phyloP scores from a whole-genome alignment of 495 filamentous ascomycete species.

The Pseudotulostoma volvatum region DNA sequence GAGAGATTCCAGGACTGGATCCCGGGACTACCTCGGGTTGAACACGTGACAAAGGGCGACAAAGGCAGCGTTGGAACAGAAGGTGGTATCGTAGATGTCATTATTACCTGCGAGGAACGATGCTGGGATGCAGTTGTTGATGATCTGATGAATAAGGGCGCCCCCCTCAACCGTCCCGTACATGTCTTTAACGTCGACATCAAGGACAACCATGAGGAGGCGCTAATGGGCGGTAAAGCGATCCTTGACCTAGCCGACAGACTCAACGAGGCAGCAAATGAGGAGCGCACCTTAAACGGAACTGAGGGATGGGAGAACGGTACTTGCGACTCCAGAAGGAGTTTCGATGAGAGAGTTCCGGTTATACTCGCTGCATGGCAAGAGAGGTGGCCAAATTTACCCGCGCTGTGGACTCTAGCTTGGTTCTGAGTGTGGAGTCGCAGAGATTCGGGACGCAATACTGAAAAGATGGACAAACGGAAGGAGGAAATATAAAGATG shows the following conservation, averaged over 20 bases:
- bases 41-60: constrained; percentile 38
- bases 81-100: constrained; percentile 79
- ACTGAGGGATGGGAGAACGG: constrained; percentile 51
- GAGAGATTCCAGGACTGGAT: constrained; percentile 99
- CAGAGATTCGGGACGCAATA: too few relatives aligned
- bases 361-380: constrained; percentile 94
- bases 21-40: constrained; percentile 64
- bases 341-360: constrained; percentile 87
- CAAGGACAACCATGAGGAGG: constrained; percentile 96
- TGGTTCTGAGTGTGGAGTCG: constrained; percentile 57
- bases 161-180: constrained; percentile 72
- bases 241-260: constrained; percentile 84
- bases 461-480: too few relatives aligned
- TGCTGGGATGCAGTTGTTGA: constrained; percentile 99
- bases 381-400: constrained; percentile 79
- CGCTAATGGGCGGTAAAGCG: constrained; percentile 72
- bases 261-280: constrained; percentile 63
- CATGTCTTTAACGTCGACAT: constrained; percentile 98
- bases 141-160: constrained; percentile 71
- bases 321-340: constrained; percentile 43
- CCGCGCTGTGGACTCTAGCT: constrained; percentile 83
- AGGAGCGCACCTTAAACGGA: constrained; percentile 54
- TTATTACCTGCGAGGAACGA: constrained; percentile 94
- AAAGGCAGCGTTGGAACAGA: constrained; percentile 66
- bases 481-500: too few relatives aligned